Evolutionary conservation across 352 stramenopile species (phyloP).

Genomic region (Phytophthora agathidicida): DNA sequence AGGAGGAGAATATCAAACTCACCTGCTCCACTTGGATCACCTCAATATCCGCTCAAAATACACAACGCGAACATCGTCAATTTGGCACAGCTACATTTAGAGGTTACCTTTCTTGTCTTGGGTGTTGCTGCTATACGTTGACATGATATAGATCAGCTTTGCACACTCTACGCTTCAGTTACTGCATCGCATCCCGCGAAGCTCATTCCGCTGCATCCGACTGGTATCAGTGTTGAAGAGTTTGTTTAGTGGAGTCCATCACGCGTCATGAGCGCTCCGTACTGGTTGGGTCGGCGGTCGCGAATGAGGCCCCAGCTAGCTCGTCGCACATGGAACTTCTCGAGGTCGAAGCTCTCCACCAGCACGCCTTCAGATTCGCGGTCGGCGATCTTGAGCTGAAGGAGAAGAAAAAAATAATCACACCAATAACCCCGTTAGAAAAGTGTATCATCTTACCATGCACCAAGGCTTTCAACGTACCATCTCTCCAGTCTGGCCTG

Average conservation of each 20-base stretch:
- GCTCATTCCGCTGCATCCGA: conserved; percentile 1
- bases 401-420: conserved; percentile 8
- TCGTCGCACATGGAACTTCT: conserved; percentile 87
- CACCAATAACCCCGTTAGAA: conserved; percentile 8
- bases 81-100: conserved; percentile 34
- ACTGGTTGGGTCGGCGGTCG: conserved; percentile 87
- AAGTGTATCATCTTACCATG: not conserved
- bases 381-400: conserved; percentile 85
- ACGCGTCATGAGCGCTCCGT: conserved; percentile 78
- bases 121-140: conserved; percentile 8
- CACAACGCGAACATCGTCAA: conserved; percentile 14
- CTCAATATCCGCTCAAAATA: conserved; percentile 30
- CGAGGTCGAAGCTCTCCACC: conserved; percentile 85
- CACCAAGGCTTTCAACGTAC: conserved; percentile 30
- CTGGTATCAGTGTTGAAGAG: conserved; percentile 5
- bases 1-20: conserved; percentile 8
- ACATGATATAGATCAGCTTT: conserved; percentile 12
- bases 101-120: conserved; percentile 8
- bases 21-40: conserved; percentile 17
- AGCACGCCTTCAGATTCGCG: conserved; percentile 88
- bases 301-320: conserved; percentile 89
- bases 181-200: conserved; percentile 8
- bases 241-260: conserved; percentile 65
- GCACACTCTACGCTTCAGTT: conserved; percentile 12
- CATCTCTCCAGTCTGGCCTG: conserved; percentile 90